Conservation (phyloP, 2,329 filamentous ascomycete genomes). For the Apiospora hydei region DNA sequence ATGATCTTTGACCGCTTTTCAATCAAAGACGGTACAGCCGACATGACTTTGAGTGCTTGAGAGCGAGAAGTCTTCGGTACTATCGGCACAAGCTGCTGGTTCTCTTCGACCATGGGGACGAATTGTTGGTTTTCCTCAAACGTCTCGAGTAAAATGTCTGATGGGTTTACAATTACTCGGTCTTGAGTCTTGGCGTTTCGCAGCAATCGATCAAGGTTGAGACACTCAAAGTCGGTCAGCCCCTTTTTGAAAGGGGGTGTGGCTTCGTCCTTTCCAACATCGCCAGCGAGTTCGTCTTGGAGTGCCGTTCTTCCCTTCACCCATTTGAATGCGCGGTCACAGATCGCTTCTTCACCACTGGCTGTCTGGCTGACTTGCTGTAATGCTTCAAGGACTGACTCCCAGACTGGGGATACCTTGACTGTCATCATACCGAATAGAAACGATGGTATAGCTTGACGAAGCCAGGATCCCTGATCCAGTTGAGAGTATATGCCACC, state of each 20-base stretch:
- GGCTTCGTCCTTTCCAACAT: slow-evolving; percentile 39
- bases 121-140: slow-evolving; percentile 71
- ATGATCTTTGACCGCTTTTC: slow-evolving; percentile 87
- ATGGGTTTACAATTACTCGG: slow-evolving; percentile 56
- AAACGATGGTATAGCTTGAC: slow-evolving; percentile 78
- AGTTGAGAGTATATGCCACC: slow-evolving; percentile 68
- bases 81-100: slow-evolving; percentile 62
- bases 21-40: slow-evolving; percentile 75
- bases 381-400: slow-evolving; percentile 79
- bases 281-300: slow-evolving; percentile 48
- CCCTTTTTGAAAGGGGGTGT: slow-evolving; percentile 46
- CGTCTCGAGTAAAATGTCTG: slow-evolving; percentile 64
- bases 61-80: slow-evolving; percentile 67
- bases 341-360: slow-evolving; percentile 75
- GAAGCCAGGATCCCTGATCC: slow-evolving; percentile 68
- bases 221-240: slow-evolving; percentile 84
- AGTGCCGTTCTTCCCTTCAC: slow-evolving; percentile 65
- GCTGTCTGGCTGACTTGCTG: slow-evolving; percentile 76
- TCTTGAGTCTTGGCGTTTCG: slow-evolving; percentile 58
- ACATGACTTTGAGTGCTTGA: slow-evolving; percentile 82
- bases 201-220: slow-evolving; percentile 69
- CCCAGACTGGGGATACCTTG: slow-evolving; percentile 85
- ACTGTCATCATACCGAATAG: slow-evolving; percentile 90
- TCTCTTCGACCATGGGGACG: slow-evolving; percentile 61
- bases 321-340: slow-evolving; percentile 80